Evolutionary conservation across 129 eudicot species (phyloP), one percentile per base, ranked within the genome.

Genomic region (Flaveria ramosissima): DNA sequence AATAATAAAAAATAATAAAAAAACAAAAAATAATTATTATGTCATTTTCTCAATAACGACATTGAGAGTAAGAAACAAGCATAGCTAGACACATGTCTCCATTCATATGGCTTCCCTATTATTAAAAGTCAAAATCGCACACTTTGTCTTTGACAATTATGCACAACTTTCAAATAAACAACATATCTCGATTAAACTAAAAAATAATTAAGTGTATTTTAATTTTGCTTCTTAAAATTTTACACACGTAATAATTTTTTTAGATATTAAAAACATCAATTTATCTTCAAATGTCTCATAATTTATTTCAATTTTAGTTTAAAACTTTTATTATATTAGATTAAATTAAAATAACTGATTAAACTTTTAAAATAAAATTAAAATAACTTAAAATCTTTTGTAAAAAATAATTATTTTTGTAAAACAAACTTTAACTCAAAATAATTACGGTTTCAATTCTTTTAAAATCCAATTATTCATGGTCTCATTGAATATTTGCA

Each of bases 111-210:
- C 41, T 24, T 60, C 41, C 7, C 39, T 3, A 60, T 24, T 12
- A 60, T 60, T 61, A 61, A 61, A 61, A 24, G 41, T 24, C 19
- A 61, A 61, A 24, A 61, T 26, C 67, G 41, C 27, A 61, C 67
- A 61, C 19, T 26, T 60, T 16, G 21, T 52, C 20, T 15, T 52
- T 59, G 41, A 24, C 41, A 26, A 72, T 71, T 16, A 30, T 51
- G n/a, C 11, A 20, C 48, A 11, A 10, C 17, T 16, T 52, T 51
- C 21, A 30, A 52, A n/a, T 30, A 72, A 50, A 9, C 7, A 30
- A 17, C n/a, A 52, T 11, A 72, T 52, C 64, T 19, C 9, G 56
- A 42, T 57, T 73, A 11, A 32, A 55, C 26, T 27, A 27, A 27
- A 27, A 27, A 27, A 3, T 27, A 27, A 27, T 27, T 27, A 2